These are phyloP conservation scores for Hymenotorrendiella dingleyae DNA, from an alignment of 2,329 filamentous ascomycete species.

Conservation along the genomic window DNA sequence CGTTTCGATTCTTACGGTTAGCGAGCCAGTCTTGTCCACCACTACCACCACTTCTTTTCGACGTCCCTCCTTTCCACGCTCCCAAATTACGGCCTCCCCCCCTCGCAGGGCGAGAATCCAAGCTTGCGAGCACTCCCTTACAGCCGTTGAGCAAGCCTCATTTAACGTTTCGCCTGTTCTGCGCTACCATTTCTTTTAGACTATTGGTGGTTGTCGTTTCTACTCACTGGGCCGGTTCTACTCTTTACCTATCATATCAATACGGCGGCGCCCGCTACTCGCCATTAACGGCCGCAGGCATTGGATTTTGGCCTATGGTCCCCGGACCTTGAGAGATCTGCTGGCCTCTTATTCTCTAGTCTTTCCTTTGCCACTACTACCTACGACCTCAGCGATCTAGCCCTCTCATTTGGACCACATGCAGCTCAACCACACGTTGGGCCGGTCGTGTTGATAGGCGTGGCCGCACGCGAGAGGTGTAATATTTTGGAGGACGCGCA, in stretches of 20 bases:
- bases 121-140: conserved; percentile 2
- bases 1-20: conserved; percentile 5
- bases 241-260: conserved; percentile 10
- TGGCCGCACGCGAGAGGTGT: conserved; percentile 8
- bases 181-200: conserved; percentile 14
- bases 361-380: conserved; percentile 7
- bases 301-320: conserved; percentile 16
- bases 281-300: too few relatives aligned
- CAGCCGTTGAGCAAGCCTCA: conserved; percentile 12
- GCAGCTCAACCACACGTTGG: conserved; percentile 15
- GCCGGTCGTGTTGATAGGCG: conserved; percentile 25
- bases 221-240: too few relatives aligned
- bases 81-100: too few relatives aligned
- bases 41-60: conserved; percentile 5
- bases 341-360: conserved; percentile 19
- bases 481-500: conserved; percentile 18
- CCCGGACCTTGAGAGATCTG: conserved; percentile 7
- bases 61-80: conserved; percentile 10
- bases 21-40: conserved; percentile 12
- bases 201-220: conserved; percentile 22
- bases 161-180: conserved; percentile 20
- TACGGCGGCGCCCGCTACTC: conserved; percentile 10
- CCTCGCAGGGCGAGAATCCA: conserved; percentile 5
- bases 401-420: conserved; percentile 21
- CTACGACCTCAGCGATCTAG: conserved; percentile 4